Conservation (phyloP, 129 eudicot species). For the Daucus carota region DNA sequence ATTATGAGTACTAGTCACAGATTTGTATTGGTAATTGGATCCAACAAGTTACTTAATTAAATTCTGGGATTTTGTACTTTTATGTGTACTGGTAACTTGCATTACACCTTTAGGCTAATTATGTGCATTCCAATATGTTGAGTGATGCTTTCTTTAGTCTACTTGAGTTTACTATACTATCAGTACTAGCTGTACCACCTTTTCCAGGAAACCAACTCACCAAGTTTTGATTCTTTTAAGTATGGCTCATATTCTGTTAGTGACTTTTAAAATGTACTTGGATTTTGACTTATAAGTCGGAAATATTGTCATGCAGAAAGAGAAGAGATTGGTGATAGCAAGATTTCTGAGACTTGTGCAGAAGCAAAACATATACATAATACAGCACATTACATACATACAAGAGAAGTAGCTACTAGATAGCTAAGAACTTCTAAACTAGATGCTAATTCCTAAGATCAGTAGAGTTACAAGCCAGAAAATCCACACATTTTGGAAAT, state of each 20-base stretch:
- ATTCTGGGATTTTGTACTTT: background rate
- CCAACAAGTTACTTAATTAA: background rate
- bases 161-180: background rate
- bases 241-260: background rate
- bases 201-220: background rate
- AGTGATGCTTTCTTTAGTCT: background rate
- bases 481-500: constrained; percentile 21
- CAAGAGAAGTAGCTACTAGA: constrained; percentile 10
- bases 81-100: background rate
- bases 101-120: background rate
- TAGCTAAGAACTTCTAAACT: background rate
- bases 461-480: constrained; percentile 30
- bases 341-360: background rate
- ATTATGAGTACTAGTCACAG: constrained; percentile 7
- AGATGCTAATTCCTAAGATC: constrained; percentile 17
- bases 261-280: too few species aligned
- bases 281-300: background rate
- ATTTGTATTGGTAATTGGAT: constrained; percentile 21
- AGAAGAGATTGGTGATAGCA: background rate
- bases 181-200: background rate
- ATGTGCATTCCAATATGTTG: background rate
- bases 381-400: constrained; percentile 39
- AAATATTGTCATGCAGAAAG: background rate
- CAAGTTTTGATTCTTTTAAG: background rate
- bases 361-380: constrained; percentile 4